Conservation (phyloP, 2,329 filamentous ascomycete genomes). For the Keithomyces neogunnii region DNA sequence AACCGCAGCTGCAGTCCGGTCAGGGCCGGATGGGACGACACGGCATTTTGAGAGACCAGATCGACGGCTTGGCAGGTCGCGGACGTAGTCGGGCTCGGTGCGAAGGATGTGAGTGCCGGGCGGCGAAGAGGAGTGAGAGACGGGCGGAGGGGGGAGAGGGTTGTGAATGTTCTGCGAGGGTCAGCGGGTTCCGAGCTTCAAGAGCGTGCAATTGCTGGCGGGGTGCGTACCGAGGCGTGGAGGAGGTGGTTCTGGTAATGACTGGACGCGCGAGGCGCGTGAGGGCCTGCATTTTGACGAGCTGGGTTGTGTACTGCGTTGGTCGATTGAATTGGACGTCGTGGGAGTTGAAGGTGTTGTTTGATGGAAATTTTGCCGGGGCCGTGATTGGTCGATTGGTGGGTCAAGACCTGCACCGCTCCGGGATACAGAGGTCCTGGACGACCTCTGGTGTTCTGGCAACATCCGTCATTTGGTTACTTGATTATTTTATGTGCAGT, state of each 20-base stretch:
- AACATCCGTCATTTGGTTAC: too few species aligned
- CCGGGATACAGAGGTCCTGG: too few species aligned
- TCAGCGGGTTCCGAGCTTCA: neutral
- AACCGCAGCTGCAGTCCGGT: slow-evolving; percentile 44
- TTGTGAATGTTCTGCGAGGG: slow-evolving; percentile 34
- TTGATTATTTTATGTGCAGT: too few species aligned
- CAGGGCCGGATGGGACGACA: slow-evolving; percentile 47
- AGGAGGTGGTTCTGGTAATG: slow-evolving; percentile 15
- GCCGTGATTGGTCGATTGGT: neutral
- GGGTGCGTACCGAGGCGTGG: slow-evolving; percentile 15
- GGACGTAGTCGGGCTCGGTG: slow-evolving; percentile 15
- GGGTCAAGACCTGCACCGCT: too few species aligned
- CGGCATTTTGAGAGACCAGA: slow-evolving; percentile 32
- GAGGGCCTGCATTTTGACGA: slow-evolving; percentile 16
- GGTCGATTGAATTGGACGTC: too few species aligned
- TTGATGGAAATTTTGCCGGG: neutral
- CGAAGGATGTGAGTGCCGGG: slow-evolving; percentile 21
- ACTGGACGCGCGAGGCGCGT: slow-evolving; percentile 21
- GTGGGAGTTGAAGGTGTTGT: neutral
- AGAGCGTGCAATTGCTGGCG: neutral
- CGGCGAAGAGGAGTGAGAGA: slow-evolving; percentile 29
- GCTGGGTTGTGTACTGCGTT: too few species aligned
- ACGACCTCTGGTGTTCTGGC: too few species aligned
- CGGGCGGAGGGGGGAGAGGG: slow-evolving; percentile 42
- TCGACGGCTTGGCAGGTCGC: slow-evolving; percentile 25